Evolutionary conservation across 768 basidiomycete species (phyloP).

Genomic region (Symmetrospora coprosmae): DNA sequence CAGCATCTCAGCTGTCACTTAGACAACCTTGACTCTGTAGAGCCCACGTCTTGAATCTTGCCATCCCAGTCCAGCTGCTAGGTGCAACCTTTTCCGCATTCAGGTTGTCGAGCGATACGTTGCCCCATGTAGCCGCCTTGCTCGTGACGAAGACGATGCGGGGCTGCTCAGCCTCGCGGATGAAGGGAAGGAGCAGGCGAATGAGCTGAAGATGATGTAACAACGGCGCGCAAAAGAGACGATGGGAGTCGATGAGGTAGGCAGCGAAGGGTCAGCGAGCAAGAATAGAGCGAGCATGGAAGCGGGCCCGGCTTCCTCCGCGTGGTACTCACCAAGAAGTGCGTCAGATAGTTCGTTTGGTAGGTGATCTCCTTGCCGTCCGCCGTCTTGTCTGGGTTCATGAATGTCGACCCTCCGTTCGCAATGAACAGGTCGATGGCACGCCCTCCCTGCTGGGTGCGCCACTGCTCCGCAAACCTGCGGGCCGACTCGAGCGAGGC

Average conservation of each 20-base stretch:
- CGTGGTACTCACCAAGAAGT: no score
- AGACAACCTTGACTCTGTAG: no score
- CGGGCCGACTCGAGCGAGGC: neutral
- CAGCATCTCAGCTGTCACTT: neutral
- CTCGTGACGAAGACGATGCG: neutral
- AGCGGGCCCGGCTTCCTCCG: no score
- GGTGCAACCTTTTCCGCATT: neutral
- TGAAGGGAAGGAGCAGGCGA: neutral
- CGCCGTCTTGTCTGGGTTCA: neutral
- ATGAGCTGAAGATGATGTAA: no score
- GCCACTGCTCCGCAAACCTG: neutral
- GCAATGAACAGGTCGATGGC: neutral
- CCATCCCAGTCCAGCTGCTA: neutral
- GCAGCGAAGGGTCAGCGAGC: no score
- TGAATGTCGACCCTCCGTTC: constrained; percentile 3
- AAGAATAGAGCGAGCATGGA: no score
- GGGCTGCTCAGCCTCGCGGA: neutral
- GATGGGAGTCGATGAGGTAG: no score
- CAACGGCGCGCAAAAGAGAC: no score
- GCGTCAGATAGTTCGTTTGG: neutral
- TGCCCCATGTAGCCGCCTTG: neutral
- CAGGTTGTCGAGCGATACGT: neutral
- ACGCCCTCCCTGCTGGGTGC: neutral
- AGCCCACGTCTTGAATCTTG: neutral
- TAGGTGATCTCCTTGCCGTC: neutral